These are phyloP conservation scores for Termitomyces sp. DNA, from an alignment of 768 basidiomycete genomes.

Conservation along the genomic window DNA sequence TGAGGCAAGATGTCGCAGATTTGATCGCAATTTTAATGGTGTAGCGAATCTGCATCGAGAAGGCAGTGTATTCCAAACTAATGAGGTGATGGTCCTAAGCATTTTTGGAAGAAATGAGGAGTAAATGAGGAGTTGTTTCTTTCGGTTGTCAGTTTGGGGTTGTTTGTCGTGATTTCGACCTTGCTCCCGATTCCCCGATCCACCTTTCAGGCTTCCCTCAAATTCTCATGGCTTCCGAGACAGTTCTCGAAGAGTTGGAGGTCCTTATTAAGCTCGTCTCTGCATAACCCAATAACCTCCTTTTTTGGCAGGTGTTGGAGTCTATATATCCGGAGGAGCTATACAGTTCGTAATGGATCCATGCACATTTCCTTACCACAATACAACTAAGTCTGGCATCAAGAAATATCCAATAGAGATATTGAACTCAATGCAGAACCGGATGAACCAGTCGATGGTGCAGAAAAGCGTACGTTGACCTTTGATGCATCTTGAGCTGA, in stretches of 20 bases:
- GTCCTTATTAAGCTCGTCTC: constrained; percentile 31
- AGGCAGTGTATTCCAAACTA: constrained; percentile 3
- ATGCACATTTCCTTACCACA: constrained; percentile 16
- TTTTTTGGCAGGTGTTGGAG: constrained; percentile 68
- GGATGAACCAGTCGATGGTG: constrained; percentile 64
- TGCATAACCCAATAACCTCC: constrained; percentile 6
- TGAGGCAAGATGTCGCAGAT: neutral
- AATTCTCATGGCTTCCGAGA: constrained; percentile 53
- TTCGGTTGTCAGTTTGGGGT: constrained; percentile 7
- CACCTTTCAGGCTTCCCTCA: neutral
- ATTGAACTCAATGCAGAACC: constrained; percentile 86
- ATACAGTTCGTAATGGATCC: constrained; percentile 60
- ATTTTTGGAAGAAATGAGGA: no score
- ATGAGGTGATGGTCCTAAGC: constrained; percentile 7
- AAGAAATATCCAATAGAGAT: constrained; percentile 83
- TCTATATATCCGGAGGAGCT: constrained; percentile 95
- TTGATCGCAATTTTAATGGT: constrained; percentile 2
- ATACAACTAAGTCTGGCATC: constrained; percentile 19
- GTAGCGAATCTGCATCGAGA: neutral
- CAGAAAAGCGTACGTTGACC: constrained; percentile 44
- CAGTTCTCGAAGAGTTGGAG: constrained; percentile 87
- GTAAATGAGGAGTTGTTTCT: neutral
- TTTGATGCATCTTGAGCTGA: constrained; percentile 6
- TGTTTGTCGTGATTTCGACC: neutral
- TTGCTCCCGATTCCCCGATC: neutral